Evolutionary conservation across 371 early-diverging fungal genomes (phyloP).

Genomic region (Mortierella sp.): DNA sequence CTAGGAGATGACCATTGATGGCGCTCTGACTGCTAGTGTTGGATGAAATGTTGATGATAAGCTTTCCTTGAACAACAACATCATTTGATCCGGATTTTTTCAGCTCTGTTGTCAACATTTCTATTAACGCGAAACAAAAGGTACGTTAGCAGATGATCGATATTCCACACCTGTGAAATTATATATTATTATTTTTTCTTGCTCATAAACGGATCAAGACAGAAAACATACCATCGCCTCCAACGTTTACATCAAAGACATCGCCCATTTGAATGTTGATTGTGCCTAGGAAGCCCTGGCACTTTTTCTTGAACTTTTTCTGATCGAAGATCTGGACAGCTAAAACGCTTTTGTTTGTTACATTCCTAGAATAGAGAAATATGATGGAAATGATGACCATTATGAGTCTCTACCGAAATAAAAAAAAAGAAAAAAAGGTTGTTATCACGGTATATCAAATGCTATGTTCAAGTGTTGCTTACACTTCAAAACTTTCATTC

Average conservation of each 20-base stretch:
- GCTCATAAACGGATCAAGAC: not conserved
- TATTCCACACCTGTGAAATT: not conserved
- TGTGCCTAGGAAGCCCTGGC: conserved; percentile 96
- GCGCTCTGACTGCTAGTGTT: conserved; percentile 63
- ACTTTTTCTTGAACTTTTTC: conserved; percentile 93
- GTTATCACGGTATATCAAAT: not conserved
- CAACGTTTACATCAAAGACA: conserved; percentile 81
- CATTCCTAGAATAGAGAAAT: conserved; percentile 62
- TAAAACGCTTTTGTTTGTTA: conserved; percentile 82
- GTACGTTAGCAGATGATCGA: conserved; percentile 13
- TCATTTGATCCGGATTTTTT: conserved; percentile 87
- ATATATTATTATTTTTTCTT: not conserved
- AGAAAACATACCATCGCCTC: conserved; percentile 78
- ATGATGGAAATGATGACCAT: conserved; percentile 28
- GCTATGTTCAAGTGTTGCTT: conserved; percentile 21
- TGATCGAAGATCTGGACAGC: conserved; percentile 97
- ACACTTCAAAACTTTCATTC: conserved; percentile 83
- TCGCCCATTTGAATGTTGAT: conserved; percentile 87
- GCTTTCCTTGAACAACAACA: conserved; percentile 85
- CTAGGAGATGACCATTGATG: conserved; percentile 57
- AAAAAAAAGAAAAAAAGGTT: not conserved
- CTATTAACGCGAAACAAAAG: conserved; percentile 59
- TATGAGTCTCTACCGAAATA: not conserved
- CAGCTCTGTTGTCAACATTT: conserved; percentile 88
- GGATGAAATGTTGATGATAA: conserved; percentile 80